phyloP scores from a whole-genome alignment of 2,329 filamentous ascomycete species.

The Colletotrichum sansevieriae region DNA sequence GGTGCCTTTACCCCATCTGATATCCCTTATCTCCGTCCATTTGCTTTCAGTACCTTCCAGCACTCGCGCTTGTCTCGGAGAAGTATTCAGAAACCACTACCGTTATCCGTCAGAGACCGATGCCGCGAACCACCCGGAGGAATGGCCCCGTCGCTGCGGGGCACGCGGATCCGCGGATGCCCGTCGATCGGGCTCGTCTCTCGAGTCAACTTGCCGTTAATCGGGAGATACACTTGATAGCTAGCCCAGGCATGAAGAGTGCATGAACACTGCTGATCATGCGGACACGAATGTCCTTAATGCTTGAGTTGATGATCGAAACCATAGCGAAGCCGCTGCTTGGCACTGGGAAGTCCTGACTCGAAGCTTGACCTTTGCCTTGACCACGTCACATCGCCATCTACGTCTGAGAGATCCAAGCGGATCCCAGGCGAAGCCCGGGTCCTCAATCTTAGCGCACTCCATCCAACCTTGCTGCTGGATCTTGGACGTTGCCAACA shows the following conservation, averaged over 20 bases:
- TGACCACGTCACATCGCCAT: slow-evolving; percentile 32
- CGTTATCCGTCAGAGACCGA: slow-evolving; percentile 7
- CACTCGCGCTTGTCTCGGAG: neutral
- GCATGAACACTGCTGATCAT: neutral
- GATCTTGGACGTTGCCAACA: neutral
- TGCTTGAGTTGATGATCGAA: neutral
- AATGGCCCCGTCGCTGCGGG: slow-evolving; percentile 16
- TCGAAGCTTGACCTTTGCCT: slow-evolving; percentile 14
- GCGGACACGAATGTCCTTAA: neutral
- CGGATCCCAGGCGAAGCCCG: slow-evolving; percentile 32
- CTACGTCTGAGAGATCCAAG: slow-evolving; percentile 36
- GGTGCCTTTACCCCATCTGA: neutral
- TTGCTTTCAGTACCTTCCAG: neutral
- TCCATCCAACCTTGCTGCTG: slow-evolving; percentile 26
- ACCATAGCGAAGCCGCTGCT: neutral
- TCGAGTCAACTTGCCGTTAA: neutral
- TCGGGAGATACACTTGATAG: neutral
- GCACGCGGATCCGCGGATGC: slow-evolving; percentile 29
- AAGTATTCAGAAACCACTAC: neutral
- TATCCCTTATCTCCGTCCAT: neutral
- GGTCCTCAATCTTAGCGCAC: slow-evolving; percentile 27
- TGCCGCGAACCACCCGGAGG: slow-evolving; percentile 18
- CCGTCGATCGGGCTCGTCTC: slow-evolving; percentile 14
- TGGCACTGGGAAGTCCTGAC: neutral
- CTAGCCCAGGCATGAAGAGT: neutral